Base-by-base conservation (phyloP, 179 eudicot genomes). In the Beta macrorhiza region DNA sequence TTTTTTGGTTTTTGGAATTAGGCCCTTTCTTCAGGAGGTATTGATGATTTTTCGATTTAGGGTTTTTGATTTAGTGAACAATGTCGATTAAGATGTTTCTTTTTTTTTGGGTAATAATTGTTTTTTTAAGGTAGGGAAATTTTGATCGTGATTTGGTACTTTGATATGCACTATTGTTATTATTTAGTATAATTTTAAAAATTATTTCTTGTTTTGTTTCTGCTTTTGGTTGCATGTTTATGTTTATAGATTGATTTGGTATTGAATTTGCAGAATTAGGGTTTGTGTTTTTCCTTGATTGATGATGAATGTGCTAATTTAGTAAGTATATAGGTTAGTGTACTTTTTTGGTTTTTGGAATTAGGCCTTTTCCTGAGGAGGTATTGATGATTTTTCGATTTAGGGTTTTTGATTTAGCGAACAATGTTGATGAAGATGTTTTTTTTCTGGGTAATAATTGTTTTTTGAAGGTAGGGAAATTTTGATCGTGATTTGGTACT, bases 331-430 rank as follows among this genome's bases (percentile, higher is more conserved):
- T 37, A 37, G 42, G 42, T 37, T 37, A 37, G 42, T 37, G 42
- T 37, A 37, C 42, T 37, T 37, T 37, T 2, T 37, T 37, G 42
- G 42, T 37, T 37, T 37, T 37, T 37, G 42, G 42, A 37, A 37
- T 37, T 37, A 37, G 42, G 42, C 42, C 42, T 1, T 37, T 37
- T 37, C 42, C 1, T 16, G 7, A 51, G 84, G 14, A 82, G 80
- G 77, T 82, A 76, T 72, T 82, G 15, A 72, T n/a, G n/a, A 32
- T 14, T 42, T 69, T 13, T 44, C 22, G 73, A 42, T 13, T 72
- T 72, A n/a, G 76, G 58, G 58, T 19, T 47, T 3, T 72, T 42
- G 7, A 44, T 16, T 65, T 32, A 13, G 49, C 47, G 73, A 2
- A 32, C 16, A 9, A 15, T 69, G 19, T 0, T 25, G 22, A 11